Conservation (phyloP, 768 basidiomycete genomes). For the Termitomyces sp. region DNA sequence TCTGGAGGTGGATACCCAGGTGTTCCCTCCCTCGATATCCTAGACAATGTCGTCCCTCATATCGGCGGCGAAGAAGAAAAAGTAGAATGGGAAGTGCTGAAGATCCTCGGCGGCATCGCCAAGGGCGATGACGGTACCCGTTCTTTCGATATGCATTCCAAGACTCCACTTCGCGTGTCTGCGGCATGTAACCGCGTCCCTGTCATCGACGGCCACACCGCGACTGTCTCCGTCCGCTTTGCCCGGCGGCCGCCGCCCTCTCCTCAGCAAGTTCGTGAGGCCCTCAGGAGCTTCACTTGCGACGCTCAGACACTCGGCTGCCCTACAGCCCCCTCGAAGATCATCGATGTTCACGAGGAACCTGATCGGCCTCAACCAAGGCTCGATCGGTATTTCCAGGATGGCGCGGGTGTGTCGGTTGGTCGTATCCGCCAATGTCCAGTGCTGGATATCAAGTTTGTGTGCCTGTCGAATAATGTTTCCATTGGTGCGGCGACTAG, state of each 20-base stretch:
- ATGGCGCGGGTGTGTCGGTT: slow-evolving; percentile 87
- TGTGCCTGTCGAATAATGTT: slow-evolving; percentile 90
- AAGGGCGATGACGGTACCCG: slow-evolving; percentile 48
- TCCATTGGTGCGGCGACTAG: slow-evolving; percentile 95
- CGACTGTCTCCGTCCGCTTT: slow-evolving; percentile 86
- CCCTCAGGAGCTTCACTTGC: slow-evolving; percentile 65
- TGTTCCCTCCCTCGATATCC: slow-evolving; percentile 79
- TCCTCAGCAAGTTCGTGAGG: slow-evolving; percentile 83
- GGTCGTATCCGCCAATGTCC: slow-evolving; percentile 87
- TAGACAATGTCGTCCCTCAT: slow-evolving; percentile 95
- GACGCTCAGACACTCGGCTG: slow-evolving; percentile 71
- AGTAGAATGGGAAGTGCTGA: slow-evolving; percentile 97
- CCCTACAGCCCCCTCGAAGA: slow-evolving; percentile 79
- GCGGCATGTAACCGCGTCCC: slow-evolving; percentile 94
- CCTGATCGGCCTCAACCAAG: slow-evolving; percentile 91
- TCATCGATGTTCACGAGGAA: slow-evolving; percentile 91
- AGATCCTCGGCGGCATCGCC: slow-evolving; percentile 85
- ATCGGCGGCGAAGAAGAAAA: slow-evolving; percentile 96
- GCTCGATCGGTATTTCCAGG: slow-evolving; percentile 83
- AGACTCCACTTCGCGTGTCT: slow-evolving; percentile 80
- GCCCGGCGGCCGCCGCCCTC: slow-evolving; percentile 72
- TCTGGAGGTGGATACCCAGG: slow-evolving; percentile 98
- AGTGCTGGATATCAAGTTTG: slow-evolving; percentile 95
- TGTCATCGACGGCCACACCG: slow-evolving; percentile 93
- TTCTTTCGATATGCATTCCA: slow-evolving; percentile 80